Evolutionary conservation across 2,329 filamentous ascomycete species (phyloP).

Genomic region (Dactylellina haptotyla): DNA sequence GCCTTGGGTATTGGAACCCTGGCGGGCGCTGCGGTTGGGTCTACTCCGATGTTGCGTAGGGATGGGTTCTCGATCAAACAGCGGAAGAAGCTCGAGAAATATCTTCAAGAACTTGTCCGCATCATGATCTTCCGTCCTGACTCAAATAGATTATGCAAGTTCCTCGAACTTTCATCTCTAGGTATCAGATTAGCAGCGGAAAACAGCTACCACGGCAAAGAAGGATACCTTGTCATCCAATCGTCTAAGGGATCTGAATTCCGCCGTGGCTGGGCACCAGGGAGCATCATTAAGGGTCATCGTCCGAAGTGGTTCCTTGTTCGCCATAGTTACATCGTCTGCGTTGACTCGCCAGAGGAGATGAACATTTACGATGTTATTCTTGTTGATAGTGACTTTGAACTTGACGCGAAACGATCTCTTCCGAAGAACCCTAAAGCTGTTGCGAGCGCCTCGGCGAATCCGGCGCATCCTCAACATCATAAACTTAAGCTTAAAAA

Average conservation of each 20-base stretch:
- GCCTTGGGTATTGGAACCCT: conserved; percentile 62
- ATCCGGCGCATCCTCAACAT: conserved; percentile 72
- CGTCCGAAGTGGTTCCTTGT: conserved; percentile 97
- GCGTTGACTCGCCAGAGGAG: conserved; percentile 97
- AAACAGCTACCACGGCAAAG: conserved; percentile 96
- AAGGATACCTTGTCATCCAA: conserved; percentile 91
- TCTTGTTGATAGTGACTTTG: conserved; percentile 89
- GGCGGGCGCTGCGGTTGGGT: conserved; percentile 58
- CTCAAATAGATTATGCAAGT: conserved; percentile 94
- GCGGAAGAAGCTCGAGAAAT: conserved; percentile 84
- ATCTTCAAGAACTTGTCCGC: conserved; percentile 90
- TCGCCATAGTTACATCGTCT: conserved; percentile 96
- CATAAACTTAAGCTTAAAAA: conserved; percentile 90
- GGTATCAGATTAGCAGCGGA: conserved; percentile 94
- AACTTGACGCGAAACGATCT: conserved; percentile 77
- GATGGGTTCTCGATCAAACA: conserved; percentile 81
- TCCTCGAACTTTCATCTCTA: conserved; percentile 91
- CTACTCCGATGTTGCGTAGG: conserved; percentile 61
- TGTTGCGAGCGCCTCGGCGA: conserved; percentile 69
- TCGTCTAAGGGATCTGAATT: conserved; percentile 90
- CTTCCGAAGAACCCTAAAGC: conserved; percentile 67
- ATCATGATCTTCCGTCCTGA: conserved; percentile 97
- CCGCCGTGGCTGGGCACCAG: conserved; percentile 79
- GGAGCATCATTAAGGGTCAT: conserved; percentile 81
- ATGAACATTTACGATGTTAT: conserved; percentile 99